phyloP scores from a whole-genome alignment of 257 asterid species.

The Nyctanthes arbortristis region DNA sequence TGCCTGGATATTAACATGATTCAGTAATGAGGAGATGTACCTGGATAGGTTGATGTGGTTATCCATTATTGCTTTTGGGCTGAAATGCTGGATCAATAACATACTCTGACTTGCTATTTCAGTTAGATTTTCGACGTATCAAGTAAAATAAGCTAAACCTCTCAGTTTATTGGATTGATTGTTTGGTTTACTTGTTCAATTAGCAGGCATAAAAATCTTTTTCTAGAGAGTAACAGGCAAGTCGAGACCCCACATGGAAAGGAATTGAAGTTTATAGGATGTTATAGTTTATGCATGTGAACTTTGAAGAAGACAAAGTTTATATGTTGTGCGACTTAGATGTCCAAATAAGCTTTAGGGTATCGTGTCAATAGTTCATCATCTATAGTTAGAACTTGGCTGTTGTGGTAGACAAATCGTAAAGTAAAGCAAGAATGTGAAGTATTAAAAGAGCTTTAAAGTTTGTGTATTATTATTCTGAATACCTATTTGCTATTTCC shows the following conservation, averaged over 20 bases:
- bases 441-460: not conserved
- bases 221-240: not conserved
- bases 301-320: constrained; percentile 14
- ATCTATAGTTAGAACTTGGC: constrained; percentile 6
- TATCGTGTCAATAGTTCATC: constrained; percentile 10
- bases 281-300: constrained; percentile 14
- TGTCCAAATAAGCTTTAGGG: constrained; percentile 10
- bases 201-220: not conserved
- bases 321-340: constrained; percentile 17
- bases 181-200: not conserved
- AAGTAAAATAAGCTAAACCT: not conserved
- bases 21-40: not conserved
- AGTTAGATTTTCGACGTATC: not conserved
- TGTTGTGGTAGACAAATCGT: constrained; percentile 16
- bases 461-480: not conserved
- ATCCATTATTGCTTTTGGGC: not conserved
- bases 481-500: constrained; percentile 1
- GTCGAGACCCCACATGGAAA: not conserved
- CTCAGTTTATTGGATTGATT: not conserved
- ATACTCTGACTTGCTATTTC: not conserved
- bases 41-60: not conserved
- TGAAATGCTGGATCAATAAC: not conserved
- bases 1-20: not conserved
- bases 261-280: constrained; percentile 5
- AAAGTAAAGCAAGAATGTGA: not conserved